Base-by-base conservation (phyloP, 2,329 filamentous ascomycete species). In the Exophiala alcalophila region DNA sequence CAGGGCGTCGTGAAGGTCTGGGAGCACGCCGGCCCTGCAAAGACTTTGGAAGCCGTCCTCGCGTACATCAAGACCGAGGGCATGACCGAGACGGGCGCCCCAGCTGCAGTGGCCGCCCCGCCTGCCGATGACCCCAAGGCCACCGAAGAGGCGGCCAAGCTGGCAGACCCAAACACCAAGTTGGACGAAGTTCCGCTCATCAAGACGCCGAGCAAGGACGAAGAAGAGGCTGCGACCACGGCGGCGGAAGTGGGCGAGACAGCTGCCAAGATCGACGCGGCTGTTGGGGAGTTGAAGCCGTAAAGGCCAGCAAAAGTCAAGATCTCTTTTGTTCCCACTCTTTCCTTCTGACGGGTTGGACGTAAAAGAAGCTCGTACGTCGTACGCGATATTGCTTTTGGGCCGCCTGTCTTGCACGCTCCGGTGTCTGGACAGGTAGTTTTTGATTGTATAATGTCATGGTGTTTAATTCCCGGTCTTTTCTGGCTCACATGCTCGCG, bases 11-110 rank as follows among this genome's bases (percentile, higher is more conserved):
- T 94, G 15, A 73, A 94, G 25, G 77, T 85, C 14, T 76, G 80
- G 24, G 77, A 91, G 67, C 65, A 82, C 1, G 91, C 89, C 47
- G 80, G 84, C 23, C 90, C 91, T 6, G 80, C 80, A 47, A 81
- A 76, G 7, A 96, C 91, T 4, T 76, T 91, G 19, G 80, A 86
- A 11, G 80, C 81, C 16, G 88, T 92, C 15, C 81, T 82, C 71
- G 78, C 79, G 60, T 66, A 95, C 31, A 40, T 57, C 39, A 51
- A 54, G 38, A 40, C 39, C 3, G 11, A 38, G 16, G 50, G 44
- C 4, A 40, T 39, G 33, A 46, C 40, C 27, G 38, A 50, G 25
- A 50, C 47, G 1, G 47, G 35, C 9, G 48, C 29, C 3, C 31
- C 44, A 28, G 38, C 43, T 2, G 38, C 42, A 23, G 42, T 36